Evolutionary conservation across 305 asterid species (phyloP).

Genomic region (Fraxinus xanthoxyloides): DNA sequence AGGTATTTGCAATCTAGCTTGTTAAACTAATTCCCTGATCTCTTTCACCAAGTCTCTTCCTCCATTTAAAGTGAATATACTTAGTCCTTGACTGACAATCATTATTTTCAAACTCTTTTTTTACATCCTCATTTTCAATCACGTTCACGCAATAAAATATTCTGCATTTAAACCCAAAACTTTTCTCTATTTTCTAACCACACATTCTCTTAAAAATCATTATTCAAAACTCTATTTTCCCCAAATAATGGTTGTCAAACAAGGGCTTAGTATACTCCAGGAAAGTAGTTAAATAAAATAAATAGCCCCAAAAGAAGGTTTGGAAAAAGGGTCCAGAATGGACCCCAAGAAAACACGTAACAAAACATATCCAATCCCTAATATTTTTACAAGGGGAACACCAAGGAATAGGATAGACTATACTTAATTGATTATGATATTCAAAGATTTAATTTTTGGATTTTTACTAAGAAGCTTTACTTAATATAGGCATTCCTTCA

Average conservation of each 20-base stretch:
- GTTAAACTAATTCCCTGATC: not conserved
- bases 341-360: not conserved
- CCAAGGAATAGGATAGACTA: not conserved
- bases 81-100: too few relatives aligned
- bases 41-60: not conserved
- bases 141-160: too few relatives aligned
- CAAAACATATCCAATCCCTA: not conserved
- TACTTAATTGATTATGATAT: not conserved
- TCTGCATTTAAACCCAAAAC: too few relatives aligned
- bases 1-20: not conserved
- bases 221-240: too few relatives aligned
- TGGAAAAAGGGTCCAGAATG: not conserved
- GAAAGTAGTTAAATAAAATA: not conserved
- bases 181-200: too few relatives aligned
- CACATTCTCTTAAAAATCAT: too few relatives aligned
- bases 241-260: too few relatives aligned
- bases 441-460: not conserved
- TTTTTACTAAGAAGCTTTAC: not conserved
- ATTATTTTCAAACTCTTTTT: too few relatives aligned
- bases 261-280: not conserved
- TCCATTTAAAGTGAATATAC: not conserved
- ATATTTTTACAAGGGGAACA: not conserved
- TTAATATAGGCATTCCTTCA: not conserved
- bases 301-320: not conserved
- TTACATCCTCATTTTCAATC: too few relatives aligned